phyloP scores from a whole-genome alignment of 148 eudicot genomes.

The Chenopodium formosanum region DNA sequence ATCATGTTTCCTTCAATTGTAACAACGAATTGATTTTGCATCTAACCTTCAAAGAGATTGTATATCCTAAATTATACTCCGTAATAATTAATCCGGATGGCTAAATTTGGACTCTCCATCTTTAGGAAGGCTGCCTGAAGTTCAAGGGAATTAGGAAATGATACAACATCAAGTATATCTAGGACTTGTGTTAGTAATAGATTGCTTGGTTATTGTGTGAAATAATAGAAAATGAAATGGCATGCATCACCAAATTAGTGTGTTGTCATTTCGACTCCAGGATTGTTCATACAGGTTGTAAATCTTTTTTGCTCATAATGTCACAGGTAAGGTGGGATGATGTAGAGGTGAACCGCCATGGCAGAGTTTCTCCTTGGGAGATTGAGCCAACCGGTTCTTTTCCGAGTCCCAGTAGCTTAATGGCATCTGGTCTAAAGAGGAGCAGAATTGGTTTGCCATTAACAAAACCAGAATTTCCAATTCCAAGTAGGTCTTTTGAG shows the following conservation, averaged over 20 bases:
- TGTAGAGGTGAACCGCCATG: conserved; percentile 57
- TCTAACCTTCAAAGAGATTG: too few relatives aligned
- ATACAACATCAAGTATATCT: background rate
- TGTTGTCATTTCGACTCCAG: background rate
- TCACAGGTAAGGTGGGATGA: conserved; percentile 98
- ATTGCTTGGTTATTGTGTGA: background rate
- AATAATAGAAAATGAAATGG: background rate
- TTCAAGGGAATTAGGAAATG: background rate
- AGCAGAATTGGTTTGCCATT: conserved; percentile 62
- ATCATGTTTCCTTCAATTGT: too few relatives aligned
- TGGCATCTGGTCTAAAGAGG: conserved; percentile 68
- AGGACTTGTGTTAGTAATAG: background rate
- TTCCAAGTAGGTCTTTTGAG: conserved; percentile 48
- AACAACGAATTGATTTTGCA: too few relatives aligned
- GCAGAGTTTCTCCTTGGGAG: conserved; percentile 98
- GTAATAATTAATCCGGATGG: too few relatives aligned
- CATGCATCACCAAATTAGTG: background rate
- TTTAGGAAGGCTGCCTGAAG: too few relatives aligned
- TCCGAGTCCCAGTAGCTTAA: conserved; percentile 50
- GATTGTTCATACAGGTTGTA: background rate
- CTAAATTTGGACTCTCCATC: too few relatives aligned
- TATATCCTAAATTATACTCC: too few relatives aligned
- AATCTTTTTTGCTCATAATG: conserved; percentile 9
- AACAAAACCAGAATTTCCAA: conserved; percentile 55
- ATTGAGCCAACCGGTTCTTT: conserved; percentile 72